Percentiles rank a stretch among this genome's conserved stretches.
Conservation (phyloP, 2,329 filamentous ascomycete species). For the Beauveria medogensis region DNA sequence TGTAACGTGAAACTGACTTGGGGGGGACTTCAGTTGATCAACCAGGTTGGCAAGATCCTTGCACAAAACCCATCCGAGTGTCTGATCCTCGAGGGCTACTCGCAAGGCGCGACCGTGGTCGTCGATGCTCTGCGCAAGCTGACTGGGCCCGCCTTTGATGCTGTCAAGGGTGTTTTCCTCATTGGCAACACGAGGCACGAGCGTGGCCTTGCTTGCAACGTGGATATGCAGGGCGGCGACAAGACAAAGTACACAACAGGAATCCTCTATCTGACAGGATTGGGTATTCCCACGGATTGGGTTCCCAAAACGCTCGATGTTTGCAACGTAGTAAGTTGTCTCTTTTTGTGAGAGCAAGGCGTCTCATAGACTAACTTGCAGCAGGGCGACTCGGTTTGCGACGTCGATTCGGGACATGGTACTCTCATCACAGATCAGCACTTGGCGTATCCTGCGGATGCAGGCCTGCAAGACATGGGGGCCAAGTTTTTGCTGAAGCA, state of each 20-base stretch:
- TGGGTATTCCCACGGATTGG: slow-evolving; percentile 8
- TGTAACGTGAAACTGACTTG: background rate
- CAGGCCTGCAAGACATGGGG: slow-evolving; percentile 4
- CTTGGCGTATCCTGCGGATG: slow-evolving; percentile 1
- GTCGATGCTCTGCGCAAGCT: slow-evolving; percentile 10
- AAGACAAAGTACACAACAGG: background rate
- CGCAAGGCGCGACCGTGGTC: slow-evolving; percentile 10
- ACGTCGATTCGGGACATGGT: background rate
- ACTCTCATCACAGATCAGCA: background rate
- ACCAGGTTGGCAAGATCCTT: slow-evolving; percentile 1
- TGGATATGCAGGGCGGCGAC: slow-evolving; percentile 10
- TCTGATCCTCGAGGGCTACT: slow-evolving; percentile 12
- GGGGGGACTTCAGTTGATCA: background rate
- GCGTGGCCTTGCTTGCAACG: slow-evolving; percentile 12
- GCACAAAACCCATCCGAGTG: background rate
- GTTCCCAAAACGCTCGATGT: slow-evolving; percentile 11
- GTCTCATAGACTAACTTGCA: background rate
- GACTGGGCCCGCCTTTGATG: slow-evolving; percentile 6
- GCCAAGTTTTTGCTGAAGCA: slow-evolving; percentile 7
- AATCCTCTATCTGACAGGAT: background rate
- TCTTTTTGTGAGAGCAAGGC: too few relatives aligned
- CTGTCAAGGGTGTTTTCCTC: slow-evolving; percentile 12
- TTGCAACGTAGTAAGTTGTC: slow-evolving; percentile 9
- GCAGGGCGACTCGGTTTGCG: slow-evolving; percentile 12
- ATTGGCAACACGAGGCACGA: slow-evolving; percentile 10